Evolutionary conservation across 768 basidiomycete species (phyloP).

Genomic region (Lactifluus echinatus): DNA sequence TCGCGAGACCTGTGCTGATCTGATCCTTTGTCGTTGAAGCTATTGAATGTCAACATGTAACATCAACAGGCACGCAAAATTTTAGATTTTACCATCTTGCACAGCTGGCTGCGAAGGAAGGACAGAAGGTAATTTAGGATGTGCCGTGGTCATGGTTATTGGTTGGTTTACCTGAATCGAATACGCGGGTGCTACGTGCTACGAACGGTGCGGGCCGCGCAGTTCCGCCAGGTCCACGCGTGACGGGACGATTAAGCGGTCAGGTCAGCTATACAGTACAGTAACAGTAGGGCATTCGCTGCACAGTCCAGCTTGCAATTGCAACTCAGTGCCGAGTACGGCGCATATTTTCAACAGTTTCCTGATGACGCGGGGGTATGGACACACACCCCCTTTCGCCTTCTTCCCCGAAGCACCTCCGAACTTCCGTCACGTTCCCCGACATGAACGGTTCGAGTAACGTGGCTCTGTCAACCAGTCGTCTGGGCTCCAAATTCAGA

Average conservation of each 20-base stretch:
- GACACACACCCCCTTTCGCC: too few relatives aligned
- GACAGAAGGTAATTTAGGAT: conserved; percentile 21
- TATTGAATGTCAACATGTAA: neutral
- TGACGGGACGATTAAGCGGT: too few relatives aligned
- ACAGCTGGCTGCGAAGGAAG: conserved; percentile 19
- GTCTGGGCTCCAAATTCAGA: neutral
- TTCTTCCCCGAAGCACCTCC: neutral
- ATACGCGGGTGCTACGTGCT: neutral
- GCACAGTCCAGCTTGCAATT: too few relatives aligned
- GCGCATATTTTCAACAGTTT: too few relatives aligned
- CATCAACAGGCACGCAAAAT: neutral
- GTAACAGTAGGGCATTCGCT: too few relatives aligned
- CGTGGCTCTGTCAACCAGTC: neutral
- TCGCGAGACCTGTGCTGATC: conserved; percentile 47
- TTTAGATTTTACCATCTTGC: conserved; percentile 16
- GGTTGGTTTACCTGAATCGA: neutral
- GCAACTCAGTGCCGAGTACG: too few relatives aligned
- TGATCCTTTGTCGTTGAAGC: conserved; percentile 47
- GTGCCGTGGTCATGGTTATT: neutral
- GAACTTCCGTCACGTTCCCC: neutral
- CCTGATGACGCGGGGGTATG: too few relatives aligned
- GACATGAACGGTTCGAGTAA: conserved; percentile 8
- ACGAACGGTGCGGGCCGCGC: neutral
- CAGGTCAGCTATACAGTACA: too few relatives aligned
- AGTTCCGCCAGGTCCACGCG: neutral